Evolutionary conservation across 495 filamentous ascomycete genomes (phyloP), one percentile per base, ranked within the genome.

Genomic region (Jackrogersella minutella): DNA sequence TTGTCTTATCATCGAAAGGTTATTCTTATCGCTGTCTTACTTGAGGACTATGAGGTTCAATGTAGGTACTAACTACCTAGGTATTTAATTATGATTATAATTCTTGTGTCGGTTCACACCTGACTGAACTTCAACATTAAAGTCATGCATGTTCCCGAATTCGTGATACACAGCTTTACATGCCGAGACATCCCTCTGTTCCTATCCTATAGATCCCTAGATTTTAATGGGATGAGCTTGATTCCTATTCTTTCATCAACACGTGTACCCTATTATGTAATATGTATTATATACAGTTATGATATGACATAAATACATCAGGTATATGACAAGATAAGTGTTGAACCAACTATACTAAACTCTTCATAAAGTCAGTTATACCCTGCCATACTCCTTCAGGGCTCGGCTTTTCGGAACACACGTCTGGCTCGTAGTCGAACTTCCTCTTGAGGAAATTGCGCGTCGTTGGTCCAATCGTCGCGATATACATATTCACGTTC

Each of bases 401-500:
- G 76, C 86, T 96, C 9, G 95, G 95, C 70, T 80, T 89, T 70
- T 81, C 83, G 14, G 95, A 91, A 74, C 89, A 93, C 33, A 93
- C 92, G 80, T 98, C 89, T 14, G 93, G 86, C 69, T 88, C 82
- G 68, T 90, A 88, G 7, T 80, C 88, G 76, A 92, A 93, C 47
- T 82, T 81, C 19, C 79, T 78, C 5, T 80, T 70, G 44, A 99
- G 76, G 78, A 91, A 85, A 73, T 91, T 89, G 54, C 89, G 80
- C 28, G 96, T 99, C 51, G 96, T 99, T 13, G 96, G 94, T 21
- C 95, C 95, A 76, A 99, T 99, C 2, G 92, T 93, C 10, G 90
- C 91, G 61, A 97, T 79, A 69, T 82, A 88, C 13, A 87, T 84
- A 52, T 65, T 76, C 57, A 72, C 63, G 54, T 75, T 59, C 47